Conservation (phyloP, 2,329 filamentous ascomycete genomes). For the Aspergillus sp. region DNA sequence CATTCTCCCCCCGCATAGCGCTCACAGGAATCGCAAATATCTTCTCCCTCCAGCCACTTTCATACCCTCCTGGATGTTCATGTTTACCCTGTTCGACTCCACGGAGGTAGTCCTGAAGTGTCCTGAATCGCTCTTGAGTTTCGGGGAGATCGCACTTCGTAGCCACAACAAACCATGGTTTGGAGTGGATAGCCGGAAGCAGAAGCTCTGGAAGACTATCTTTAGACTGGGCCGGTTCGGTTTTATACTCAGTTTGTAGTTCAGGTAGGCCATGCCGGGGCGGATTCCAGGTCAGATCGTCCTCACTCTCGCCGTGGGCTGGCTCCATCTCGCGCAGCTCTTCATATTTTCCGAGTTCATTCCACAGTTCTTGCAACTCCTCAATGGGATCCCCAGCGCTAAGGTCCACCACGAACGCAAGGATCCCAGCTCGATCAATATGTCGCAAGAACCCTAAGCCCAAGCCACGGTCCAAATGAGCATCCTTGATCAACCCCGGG, state of each 20-base stretch:
- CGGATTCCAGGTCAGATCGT: constrained; percentile 56
- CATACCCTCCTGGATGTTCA: constrained; percentile 73
- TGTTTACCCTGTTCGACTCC: constrained; percentile 61
- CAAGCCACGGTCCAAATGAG: constrained; percentile 86
- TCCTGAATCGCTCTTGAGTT: constrained; percentile 74
- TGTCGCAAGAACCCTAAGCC: constrained; percentile 91
- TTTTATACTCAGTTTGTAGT: constrained; percentile 17
- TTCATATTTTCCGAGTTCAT: constrained; percentile 86
- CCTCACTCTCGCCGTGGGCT: constrained; percentile 62
- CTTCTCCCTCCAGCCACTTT: constrained; percentile 60
- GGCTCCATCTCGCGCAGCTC: constrained; percentile 72
- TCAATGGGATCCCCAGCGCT: constrained; percentile 73
- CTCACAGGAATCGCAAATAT: constrained; percentile 77
- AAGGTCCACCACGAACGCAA: constrained; percentile 92
- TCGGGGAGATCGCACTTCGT: constrained; percentile 84
- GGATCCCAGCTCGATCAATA: constrained; percentile 86
- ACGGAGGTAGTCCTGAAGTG: constrained; percentile 69
- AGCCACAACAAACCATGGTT: constrained; percentile 95
- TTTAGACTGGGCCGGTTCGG: constrained; percentile 11
- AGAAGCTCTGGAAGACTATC: constrained; percentile 47
- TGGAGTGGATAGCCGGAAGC: constrained; percentile 76
- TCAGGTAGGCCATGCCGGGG: constrained; percentile 26
- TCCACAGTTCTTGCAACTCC: constrained; percentile 81
- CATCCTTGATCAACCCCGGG: constrained; percentile 86
- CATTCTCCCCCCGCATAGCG: constrained; percentile 82